These are phyloP conservation scores for Coprinopsis sp. DNA, from an alignment of 768 basidiomycete species.

Conservation along the genomic window DNA sequence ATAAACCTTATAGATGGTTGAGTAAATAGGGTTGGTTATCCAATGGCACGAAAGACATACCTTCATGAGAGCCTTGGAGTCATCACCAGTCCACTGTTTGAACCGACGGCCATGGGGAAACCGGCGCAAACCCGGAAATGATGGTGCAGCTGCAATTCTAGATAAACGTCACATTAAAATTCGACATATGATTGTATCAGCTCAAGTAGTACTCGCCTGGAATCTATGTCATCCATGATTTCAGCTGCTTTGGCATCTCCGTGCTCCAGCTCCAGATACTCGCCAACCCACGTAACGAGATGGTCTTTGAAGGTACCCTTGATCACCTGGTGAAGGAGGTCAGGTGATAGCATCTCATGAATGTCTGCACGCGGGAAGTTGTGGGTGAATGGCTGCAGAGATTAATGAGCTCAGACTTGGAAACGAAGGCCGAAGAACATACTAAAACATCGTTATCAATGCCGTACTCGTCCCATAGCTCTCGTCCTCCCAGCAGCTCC, in stretches of 20 bases:
- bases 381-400: slow-evolving; percentile 25
- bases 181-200: too few species aligned
- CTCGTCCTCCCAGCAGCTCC: background rate
- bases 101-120: slow-evolving; percentile 26
- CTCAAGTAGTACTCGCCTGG: too few species aligned
- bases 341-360: slow-evolving; percentile 25
- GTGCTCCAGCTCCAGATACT: slow-evolving; percentile 23
- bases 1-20: slow-evolving; percentile 19
- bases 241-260: slow-evolving; percentile 14
- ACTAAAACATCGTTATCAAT: slow-evolving; percentile 2
- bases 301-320: slow-evolving; percentile 41
- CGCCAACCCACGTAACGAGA: slow-evolving; percentile 30
- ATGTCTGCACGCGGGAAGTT: slow-evolving; percentile 30
- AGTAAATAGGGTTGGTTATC: too few species aligned
- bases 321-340: slow-evolving; percentile 35
- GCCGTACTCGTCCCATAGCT: background rate
- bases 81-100: slow-evolving; percentile 34
- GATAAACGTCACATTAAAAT: too few species aligned
- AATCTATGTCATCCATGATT: slow-evolving; percentile 32
- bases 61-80: slow-evolving; percentile 37
- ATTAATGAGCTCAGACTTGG: background rate
- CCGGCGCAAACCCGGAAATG: slow-evolving; percentile 17
- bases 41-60: slow-evolving; percentile 10
- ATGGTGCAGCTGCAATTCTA: slow-evolving; percentile 17
- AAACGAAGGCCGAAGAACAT: background rate